Evolutionary conservation across 176 grass and related monocot species (phyloP).

Genomic region (Melocanna baccifera): DNA sequence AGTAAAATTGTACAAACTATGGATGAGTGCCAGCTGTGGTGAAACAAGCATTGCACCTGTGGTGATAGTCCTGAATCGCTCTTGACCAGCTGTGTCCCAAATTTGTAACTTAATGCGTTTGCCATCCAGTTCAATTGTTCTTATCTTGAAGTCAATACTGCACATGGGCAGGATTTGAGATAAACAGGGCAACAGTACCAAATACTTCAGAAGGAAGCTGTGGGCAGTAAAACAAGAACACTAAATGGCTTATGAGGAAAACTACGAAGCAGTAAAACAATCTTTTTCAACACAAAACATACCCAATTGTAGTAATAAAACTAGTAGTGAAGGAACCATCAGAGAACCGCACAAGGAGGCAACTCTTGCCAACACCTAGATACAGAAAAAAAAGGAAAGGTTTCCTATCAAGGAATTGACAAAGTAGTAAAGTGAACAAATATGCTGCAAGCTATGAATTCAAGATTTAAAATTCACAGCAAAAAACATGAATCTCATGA

Average conservation of each 20-base stretch:
- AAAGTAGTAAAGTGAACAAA: neutral
- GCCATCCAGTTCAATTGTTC: constrained; percentile 67
- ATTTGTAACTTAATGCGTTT: constrained; percentile 73
- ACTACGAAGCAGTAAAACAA: neutral
- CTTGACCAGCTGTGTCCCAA: constrained; percentile 81
- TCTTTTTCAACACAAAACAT: constrained; percentile 12
- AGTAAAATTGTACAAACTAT: too few species aligned
- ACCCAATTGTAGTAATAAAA: constrained; percentile 80
- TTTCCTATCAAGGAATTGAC: neutral
- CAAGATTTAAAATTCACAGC: neutral
- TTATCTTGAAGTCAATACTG: constrained; percentile 81
- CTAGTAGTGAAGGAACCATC: constrained; percentile 81
- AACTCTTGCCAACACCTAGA: constrained; percentile 79
- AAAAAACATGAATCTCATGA: neutral
- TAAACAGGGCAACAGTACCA: neutral
- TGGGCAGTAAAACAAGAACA: neutral
- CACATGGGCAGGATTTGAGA: constrained; percentile 5
- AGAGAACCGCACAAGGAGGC: constrained; percentile 62
- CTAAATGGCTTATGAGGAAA: neutral
- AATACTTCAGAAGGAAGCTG: neutral
- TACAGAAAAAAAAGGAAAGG: neutral
- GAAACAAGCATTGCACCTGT: constrained; percentile 44
- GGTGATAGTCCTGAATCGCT: constrained; percentile 75
- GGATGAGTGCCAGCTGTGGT: too few species aligned
- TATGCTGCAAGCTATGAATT: neutral